Evolutionary conservation across 2,329 filamentous ascomycete genomes (phyloP).

Genomic region (Arthrobotrys entomopaga): DNA sequence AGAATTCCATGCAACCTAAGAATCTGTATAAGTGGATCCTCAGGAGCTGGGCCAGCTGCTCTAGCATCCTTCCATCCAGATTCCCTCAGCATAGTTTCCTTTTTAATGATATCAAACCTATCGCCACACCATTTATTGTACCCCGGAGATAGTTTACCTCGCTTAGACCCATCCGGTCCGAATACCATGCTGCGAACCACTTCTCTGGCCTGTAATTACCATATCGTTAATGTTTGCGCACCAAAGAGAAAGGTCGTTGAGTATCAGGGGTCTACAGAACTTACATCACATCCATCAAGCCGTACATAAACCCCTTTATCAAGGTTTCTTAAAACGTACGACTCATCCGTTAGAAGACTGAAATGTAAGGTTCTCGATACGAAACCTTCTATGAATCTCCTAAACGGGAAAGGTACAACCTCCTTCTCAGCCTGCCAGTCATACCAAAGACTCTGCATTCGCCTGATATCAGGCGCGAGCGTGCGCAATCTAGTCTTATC

Average conservation of each 20-base stretch:
- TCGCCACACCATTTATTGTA: slow-evolving; percentile 41
- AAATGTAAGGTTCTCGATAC: slow-evolving; percentile 12
- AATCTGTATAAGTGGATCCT: slow-evolving; percentile 9
- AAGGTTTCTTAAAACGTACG: slow-evolving; percentile 41
- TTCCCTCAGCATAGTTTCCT: slow-evolving; percentile 27
- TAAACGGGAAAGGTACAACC: slow-evolving; percentile 27
- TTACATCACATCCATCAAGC: slow-evolving; percentile 28
- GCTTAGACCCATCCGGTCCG: slow-evolving; percentile 25
- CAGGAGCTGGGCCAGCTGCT: slow-evolving; percentile 15
- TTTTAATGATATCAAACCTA: slow-evolving; percentile 38
- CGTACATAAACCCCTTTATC: slow-evolving; percentile 34
- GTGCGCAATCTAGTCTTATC: slow-evolving; percentile 9
- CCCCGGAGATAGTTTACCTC: slow-evolving; percentile 25
- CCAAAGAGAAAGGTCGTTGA: not conserved
- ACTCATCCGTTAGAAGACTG: slow-evolving; percentile 28
- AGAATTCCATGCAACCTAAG: slow-evolving; percentile 5
- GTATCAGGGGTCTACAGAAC: not conserved
- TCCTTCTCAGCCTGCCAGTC: slow-evolving; percentile 24
- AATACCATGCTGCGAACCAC: slow-evolving; percentile 31
- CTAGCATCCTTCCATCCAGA: slow-evolving; percentile 11
- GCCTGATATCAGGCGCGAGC: slow-evolving; percentile 16
- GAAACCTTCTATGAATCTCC: slow-evolving; percentile 32
- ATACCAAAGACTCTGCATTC: slow-evolving; percentile 39
- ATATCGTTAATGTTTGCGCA: not conserved
- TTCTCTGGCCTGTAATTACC: slow-evolving; percentile 11